Percentiles rank a stretch among this genome's conserved stretches.
Conservation (phyloP, 1,284 basidiomycete genomes). For the Schizophyllum amplum region DNA sequence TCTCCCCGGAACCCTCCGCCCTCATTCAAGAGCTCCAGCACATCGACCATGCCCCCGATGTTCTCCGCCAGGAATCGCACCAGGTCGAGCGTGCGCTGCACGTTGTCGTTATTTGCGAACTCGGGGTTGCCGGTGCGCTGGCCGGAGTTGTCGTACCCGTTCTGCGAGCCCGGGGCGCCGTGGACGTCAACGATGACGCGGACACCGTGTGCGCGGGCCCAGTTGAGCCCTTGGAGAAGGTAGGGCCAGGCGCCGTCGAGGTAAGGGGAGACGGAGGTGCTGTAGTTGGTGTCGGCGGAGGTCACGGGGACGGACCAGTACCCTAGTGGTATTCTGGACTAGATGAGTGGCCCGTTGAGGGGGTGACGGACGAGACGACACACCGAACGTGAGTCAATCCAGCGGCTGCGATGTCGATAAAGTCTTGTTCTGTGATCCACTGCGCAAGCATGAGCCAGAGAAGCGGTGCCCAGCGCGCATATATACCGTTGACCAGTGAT, state of each 20-base stretch:
- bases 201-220: conserved; percentile 51
- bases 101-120: conserved; percentile 51
- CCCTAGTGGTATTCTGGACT: conserved; percentile 56
- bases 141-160: conserved; percentile 82
- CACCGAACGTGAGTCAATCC: conserved; percentile 75
- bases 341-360: no score
- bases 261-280: conserved; percentile 47
- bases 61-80: conserved; percentile 49
- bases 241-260: conserved; percentile 63
- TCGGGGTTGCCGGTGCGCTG: conserved; percentile 52
- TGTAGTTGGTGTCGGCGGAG: conserved; percentile 39
- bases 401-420: conserved; percentile 53
- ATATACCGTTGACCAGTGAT: conserved; percentile 54
- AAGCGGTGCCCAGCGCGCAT: conserved; percentile 8
- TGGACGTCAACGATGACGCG: conserved; percentile 68
- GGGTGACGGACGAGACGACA: conserved; percentile 14
- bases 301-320: conserved; percentile 70
- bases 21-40: conserved; percentile 61
- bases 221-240: conserved; percentile 53
- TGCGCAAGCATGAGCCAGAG: conserved; percentile 11
- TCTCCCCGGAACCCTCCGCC: conserved; percentile 41
- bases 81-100: conserved; percentile 59
- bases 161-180: conserved; percentile 63
- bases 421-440: conserved; percentile 71
- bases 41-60: conserved; percentile 47